These are phyloP conservation scores for Pseudogymnoascus sp. DNA, from an alignment of 2,329 filamentous ascomycete genomes.

Conservation along the genomic window DNA sequence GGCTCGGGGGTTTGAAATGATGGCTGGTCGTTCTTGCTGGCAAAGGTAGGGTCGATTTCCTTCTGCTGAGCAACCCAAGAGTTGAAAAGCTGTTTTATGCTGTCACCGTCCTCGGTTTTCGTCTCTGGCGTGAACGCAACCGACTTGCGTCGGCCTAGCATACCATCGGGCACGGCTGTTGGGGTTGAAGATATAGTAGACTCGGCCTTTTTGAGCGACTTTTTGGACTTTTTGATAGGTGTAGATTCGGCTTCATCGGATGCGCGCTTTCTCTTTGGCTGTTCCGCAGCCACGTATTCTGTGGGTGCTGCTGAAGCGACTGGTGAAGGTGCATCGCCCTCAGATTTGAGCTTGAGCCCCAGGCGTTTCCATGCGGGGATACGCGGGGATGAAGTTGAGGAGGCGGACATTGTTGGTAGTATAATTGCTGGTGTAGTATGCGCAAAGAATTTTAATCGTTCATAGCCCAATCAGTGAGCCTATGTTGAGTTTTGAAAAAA, in stretches of 20 bases:
- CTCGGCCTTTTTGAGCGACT: conserved; percentile 12
- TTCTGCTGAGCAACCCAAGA: conserved; percentile 39
- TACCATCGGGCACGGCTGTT: conserved; percentile 19
- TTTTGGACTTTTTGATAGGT: conserved; percentile 25
- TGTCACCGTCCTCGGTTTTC: conserved; percentile 50
- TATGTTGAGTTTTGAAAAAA: conserved; percentile 6
- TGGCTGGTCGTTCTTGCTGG: conserved; percentile 16
- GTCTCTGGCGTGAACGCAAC: conserved; percentile 60
- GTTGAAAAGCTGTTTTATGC: conserved; percentile 43
- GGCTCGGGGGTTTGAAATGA: conserved; percentile 24
- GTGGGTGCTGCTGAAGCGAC: conserved; percentile 18
- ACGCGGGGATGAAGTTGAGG: conserved; percentile 18
- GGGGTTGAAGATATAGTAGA: conserved; percentile 18
- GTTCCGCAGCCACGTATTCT: conserved; percentile 12
- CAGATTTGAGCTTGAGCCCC: conserved; percentile 52
- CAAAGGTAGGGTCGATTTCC: conserved; percentile 23
- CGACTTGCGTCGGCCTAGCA: conserved; percentile 41
- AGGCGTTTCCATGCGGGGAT: conserved; percentile 54
- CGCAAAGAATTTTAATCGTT: conserved; percentile 4
- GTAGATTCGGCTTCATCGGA: conserved; percentile 15
- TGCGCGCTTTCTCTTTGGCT: conserved; percentile 20
- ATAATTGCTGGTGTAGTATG: background rate
- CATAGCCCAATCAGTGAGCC: conserved; percentile 5
- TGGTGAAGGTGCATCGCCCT: conserved; percentile 29
- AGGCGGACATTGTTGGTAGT: conserved; percentile 9